These are phyloP conservation scores for Saccharomycopsis javanensis DNA, from an alignment of 805 yeast species.

Conservation along the genomic window DNA sequence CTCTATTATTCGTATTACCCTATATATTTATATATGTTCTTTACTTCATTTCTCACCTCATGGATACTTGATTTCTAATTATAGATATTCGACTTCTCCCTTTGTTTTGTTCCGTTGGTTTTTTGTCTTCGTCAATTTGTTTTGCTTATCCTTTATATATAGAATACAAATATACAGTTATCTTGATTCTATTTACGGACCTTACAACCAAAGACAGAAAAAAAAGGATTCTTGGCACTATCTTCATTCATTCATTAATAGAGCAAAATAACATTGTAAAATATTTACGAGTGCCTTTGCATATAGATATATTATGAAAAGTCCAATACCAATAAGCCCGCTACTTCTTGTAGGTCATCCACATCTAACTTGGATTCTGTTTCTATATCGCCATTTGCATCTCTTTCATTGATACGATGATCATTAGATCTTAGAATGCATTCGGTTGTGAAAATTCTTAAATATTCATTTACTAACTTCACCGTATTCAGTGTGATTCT, in stretches of 20 bases:
- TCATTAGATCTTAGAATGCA: constrained; percentile 51
- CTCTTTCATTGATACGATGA: constrained; percentile 28
- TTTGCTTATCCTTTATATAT: not conserved
- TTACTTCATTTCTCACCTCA: not conserved
- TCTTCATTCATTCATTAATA: not conserved
- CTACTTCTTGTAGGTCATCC: constrained; percentile 43
- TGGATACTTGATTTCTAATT: not conserved
- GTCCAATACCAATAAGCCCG: constrained; percentile 49
- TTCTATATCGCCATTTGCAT: constrained; percentile 16
- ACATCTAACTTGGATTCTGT: constrained; percentile 37
- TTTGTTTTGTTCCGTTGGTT: not conserved
- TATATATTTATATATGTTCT: too few relatives aligned
- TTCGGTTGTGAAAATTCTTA: constrained; percentile 46
- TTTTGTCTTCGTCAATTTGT: not conserved
- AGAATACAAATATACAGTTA: not conserved
- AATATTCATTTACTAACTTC: constrained; percentile 43
- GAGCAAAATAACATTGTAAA: too few relatives aligned
- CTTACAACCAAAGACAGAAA: too few relatives aligned
- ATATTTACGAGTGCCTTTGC: too few relatives aligned
- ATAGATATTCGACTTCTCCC: not conserved
- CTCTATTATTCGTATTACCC: too few relatives aligned
- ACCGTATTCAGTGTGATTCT: constrained; percentile 40
- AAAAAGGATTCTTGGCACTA: too few relatives aligned
- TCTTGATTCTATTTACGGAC: too few relatives aligned
- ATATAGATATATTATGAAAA: constrained; percentile 28